Conservation (phyloP, 345 rosid species). For the Carallia brachiata region DNA sequence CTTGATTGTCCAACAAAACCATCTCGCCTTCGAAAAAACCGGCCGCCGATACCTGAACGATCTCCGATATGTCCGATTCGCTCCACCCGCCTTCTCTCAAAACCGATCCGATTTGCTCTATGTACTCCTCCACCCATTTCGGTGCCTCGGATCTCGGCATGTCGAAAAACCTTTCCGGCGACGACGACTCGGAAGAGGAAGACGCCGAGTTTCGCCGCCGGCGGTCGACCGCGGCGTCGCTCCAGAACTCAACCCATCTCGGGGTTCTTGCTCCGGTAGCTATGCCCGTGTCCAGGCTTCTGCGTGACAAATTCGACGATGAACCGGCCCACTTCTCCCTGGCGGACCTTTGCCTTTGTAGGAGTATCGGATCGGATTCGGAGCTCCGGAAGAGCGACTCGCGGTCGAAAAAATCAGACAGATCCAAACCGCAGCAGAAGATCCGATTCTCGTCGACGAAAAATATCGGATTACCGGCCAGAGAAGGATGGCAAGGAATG, state of each 20-base stretch:
- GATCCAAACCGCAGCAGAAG: conserved; percentile 92
- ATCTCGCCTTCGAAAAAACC: conserved; percentile 79
- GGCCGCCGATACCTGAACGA: conserved; percentile 75
- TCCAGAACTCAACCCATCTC: conserved; percentile 99
- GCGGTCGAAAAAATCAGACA: conserved; percentile 85
- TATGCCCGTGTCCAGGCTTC: conserved; percentile 61
- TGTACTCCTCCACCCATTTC: conserved; percentile 80
- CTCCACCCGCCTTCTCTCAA: conserved; percentile 88
- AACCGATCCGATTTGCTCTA: conserved; percentile 73
- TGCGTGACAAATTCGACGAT: conserved; percentile 47
- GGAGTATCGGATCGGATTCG: conserved; percentile 40
- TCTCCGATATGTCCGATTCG: conserved; percentile 73
- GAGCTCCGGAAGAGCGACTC: conserved; percentile 63
- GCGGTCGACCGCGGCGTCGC: conserved; percentile 76
- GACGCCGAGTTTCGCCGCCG: conserved; percentile 70
- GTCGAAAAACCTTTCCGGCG: conserved; percentile 71
- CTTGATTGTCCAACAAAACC: conserved; percentile 76
- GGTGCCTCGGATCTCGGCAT: conserved; percentile 65
- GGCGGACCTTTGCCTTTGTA: conserved; percentile 60
- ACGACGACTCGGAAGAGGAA: conserved; percentile 46
- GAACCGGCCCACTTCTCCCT: conserved; percentile 63
- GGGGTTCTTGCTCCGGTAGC: conserved; percentile 48
- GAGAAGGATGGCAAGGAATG: conserved; percentile 79
- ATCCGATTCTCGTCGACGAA: conserved; percentile 81
- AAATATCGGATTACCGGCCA: conserved; percentile 97